Base-by-base conservation (phyloP, 768 basidiomycete species). In the Rhodotorula sphaerocarpa region DNA sequence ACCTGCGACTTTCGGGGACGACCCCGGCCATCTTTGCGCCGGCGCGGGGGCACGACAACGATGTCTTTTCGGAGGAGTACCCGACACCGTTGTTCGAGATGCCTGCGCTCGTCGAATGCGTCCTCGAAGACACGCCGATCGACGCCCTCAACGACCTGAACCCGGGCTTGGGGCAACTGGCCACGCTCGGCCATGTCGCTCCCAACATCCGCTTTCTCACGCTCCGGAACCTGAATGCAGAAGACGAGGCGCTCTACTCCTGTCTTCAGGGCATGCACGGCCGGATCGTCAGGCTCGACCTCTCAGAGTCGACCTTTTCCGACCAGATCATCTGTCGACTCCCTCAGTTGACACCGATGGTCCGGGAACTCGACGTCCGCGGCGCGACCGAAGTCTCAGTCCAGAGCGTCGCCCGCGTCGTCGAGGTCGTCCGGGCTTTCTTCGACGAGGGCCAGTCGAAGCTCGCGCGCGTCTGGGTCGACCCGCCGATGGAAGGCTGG, bases 41-140 rank as follows among this genome's bases (percentile, higher is more conserved):
- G 25, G 0, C 30, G 15, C 23, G 23, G 11, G 4, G 4, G 27
- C n/a, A 23, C 41, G 41, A 61, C 42, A 20, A 44, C 7, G 30
- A 41, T 44, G 25, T 20, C 46, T 57, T 59, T 14, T 16, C 25
- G 45, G 55, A 57, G 3, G 67, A 58, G 4, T 45, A 7, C 20
- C 52, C 67, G 34, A 64, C 67, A 12, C 62, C 62, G 5, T 6
- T 58, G 42, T 33, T 63, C 47, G n/a, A 50, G 48, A 68, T 68
- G 67, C 67, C 67, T 1, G 18, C 7, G 5, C 59, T 68, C 33
- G 21, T 12, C 7, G 1, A 0, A 0, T 52, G 41, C 30, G 7
- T 23, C 5, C 30, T 68, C 18, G 55, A 51, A 20, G 55, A 55
- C 4, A 34, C 28, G 5, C 1, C 21, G n/a, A 9, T 52, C 56